These are phyloP conservation scores for Calonectria pauciramosa DNA, from an alignment of 2,329 filamentous ascomycete species.

Conservation along the genomic window DNA sequence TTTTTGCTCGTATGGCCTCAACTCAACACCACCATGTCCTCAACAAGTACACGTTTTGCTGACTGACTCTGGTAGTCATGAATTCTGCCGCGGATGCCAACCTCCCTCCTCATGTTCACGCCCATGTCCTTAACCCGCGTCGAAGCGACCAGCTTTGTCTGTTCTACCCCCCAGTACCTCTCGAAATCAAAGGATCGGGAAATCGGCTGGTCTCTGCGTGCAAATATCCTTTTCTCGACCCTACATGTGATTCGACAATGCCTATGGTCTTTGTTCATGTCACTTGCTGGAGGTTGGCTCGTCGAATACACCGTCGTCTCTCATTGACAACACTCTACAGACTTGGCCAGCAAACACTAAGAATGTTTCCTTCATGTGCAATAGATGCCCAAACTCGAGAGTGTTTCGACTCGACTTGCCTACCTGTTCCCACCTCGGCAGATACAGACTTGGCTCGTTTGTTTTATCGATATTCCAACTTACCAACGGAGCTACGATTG, in stretches of 20 bases:
- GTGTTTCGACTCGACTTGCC: neutral
- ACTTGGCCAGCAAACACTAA: conserved; percentile 16
- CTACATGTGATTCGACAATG: neutral
- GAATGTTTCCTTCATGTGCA: neutral
- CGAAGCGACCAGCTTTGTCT: neutral
- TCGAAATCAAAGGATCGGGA: neutral
- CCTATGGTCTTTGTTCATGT: conserved; percentile 20
- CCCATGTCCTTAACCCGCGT: neutral
- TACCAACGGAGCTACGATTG: neutral
- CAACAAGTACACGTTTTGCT: neutral
- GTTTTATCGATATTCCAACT: neutral
- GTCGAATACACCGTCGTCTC: conserved; percentile 5
- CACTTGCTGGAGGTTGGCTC: conserved; percentile 22
- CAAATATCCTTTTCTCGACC: neutral
- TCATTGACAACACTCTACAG: neutral
- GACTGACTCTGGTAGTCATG: neutral
- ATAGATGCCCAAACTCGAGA: neutral
- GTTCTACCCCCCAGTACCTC: neutral
- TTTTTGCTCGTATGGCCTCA: neutral
- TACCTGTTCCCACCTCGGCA: neutral
- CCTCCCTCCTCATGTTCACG: neutral
- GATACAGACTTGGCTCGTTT: neutral
- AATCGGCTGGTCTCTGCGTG: neutral
- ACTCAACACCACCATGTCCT: too few relatives aligned
- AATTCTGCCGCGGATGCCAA: neutral